Evolutionary conservation across 352 stramenopile species (phyloP).

Genomic region (Nothophytophthora sp.): DNA sequence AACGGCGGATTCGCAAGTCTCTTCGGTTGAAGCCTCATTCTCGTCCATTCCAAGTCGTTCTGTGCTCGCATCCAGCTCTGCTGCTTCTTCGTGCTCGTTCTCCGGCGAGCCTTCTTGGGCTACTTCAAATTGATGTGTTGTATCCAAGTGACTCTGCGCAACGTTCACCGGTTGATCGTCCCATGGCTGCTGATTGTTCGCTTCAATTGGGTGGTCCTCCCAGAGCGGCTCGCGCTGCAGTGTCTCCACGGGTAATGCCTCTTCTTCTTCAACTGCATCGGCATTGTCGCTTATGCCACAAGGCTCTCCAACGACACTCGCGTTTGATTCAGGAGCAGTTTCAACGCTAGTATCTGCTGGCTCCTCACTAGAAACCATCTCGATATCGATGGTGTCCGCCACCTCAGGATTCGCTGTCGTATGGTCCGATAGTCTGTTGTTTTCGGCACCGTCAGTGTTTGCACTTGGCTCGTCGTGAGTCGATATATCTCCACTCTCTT

Average conservation of each 20-base stretch:
- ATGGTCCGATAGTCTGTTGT: too few species aligned
- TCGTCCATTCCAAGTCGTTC: too few species aligned
- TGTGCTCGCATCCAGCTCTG: background rate
- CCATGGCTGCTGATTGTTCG: constrained; percentile 6
- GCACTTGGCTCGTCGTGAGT: too few species aligned
- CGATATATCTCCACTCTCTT: too few species aligned
- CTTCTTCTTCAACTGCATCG: background rate
- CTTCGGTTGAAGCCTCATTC: background rate
- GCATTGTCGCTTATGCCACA: background rate
- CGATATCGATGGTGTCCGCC: background rate
- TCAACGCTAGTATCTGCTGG: background rate
- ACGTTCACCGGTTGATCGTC: constrained; percentile 12
- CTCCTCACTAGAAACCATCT: background rate
- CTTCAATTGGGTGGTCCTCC: too few species aligned
- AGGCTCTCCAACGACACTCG: background rate
- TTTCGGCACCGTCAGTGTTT: too few species aligned
- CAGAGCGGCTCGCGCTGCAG: too few species aligned
- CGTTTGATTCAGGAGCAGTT: background rate
- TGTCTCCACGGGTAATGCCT: background rate
- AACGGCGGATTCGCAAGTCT: background rate
- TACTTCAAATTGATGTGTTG: too few species aligned
- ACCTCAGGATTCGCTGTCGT: background rate
- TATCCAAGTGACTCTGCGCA: background rate
- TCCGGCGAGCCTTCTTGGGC: background rate
- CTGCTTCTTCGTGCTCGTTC: background rate